phyloP scores from a whole-genome alignment of 805 yeast species.

The Priceomyces medius region DNA sequence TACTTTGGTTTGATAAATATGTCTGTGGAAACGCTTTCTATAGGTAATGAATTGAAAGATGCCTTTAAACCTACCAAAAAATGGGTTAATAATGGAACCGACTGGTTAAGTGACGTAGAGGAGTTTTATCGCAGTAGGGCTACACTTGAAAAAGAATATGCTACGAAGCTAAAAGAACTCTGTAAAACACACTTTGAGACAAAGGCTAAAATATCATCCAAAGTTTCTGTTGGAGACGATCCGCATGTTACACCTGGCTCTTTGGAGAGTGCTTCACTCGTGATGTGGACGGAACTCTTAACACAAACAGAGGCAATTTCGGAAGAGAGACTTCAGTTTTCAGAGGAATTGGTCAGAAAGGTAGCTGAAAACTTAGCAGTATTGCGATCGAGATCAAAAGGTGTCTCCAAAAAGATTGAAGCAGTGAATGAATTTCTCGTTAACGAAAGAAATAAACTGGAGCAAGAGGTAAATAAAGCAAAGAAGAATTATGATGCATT shows the following conservation, averaged over 20 bases:
- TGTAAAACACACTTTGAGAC: slow-evolving; percentile 69
- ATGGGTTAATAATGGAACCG: slow-evolving; percentile 75
- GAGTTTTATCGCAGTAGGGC: slow-evolving; percentile 83
- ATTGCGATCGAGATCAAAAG: slow-evolving; percentile 52
- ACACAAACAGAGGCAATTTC: slow-evolving; percentile 81
- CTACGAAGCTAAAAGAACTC: slow-evolving; percentile 61
- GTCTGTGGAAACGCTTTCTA: slow-evolving; percentile 30
- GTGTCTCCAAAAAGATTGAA: slow-evolving; percentile 54
- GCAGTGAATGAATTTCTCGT: slow-evolving; percentile 58
- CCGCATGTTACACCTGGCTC: slow-evolving; percentile 96
- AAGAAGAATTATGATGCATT: slow-evolving; percentile 78
- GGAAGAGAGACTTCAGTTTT: slow-evolving; percentile 58
- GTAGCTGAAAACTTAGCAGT: slow-evolving; percentile 60
- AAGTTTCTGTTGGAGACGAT: slow-evolving; percentile 82
- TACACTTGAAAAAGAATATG: slow-evolving; percentile 76
- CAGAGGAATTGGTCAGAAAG: slow-evolving; percentile 57
- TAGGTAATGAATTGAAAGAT: slow-evolving; percentile 79
- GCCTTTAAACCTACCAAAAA: slow-evolving; percentile 72
- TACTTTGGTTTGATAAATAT: slow-evolving; percentile 7
- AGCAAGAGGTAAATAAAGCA: slow-evolving; percentile 57
- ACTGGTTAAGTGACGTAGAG: slow-evolving; percentile 77
- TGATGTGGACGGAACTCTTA: slow-evolving; percentile 86
- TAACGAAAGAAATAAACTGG: slow-evolving; percentile 46
- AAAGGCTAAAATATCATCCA: slow-evolving; percentile 67
- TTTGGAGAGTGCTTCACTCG: slow-evolving; percentile 80